Evolutionary conservation across 192 early-diverging fungal genomes (phyloP).

Genomic region (Chytriomyces confervae): DNA sequence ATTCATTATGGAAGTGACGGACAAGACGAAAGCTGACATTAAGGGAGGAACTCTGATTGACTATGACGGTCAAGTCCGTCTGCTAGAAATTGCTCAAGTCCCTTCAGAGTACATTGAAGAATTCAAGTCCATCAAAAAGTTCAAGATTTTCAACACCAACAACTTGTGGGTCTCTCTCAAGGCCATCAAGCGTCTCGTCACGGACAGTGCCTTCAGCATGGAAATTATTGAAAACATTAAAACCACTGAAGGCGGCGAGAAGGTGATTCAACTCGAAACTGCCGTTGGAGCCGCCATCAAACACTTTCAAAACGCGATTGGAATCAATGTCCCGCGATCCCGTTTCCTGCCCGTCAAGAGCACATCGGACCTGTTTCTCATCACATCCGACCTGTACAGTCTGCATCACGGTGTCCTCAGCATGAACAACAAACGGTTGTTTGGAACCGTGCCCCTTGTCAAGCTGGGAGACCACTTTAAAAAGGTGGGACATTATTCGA

Average conservation of each 20-base stretch:
- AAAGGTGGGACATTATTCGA: constrained; percentile 88
- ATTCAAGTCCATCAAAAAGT: constrained; percentile 99
- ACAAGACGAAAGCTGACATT: constrained; percentile 99
- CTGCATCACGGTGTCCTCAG: constrained; percentile 90
- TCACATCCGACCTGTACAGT: constrained; percentile 93
- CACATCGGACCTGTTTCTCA: constrained; percentile 95
- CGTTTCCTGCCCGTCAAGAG: constrained; percentile 99
- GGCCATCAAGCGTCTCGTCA: constrained; percentile 75
- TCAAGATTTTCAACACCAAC: constrained; percentile 99
- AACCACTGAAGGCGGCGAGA: constrained; percentile 90
- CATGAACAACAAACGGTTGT: constrained; percentile 92
- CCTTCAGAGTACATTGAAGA: constrained; percentile 93
- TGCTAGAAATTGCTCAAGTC: constrained; percentile 99
- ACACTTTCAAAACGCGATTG: constrained; percentile 92
- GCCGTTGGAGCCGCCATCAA: constrained; percentile 99
- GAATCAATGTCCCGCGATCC: constrained; percentile 96
- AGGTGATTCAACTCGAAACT: constrained; percentile 98
- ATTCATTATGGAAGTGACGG: constrained; percentile 99
- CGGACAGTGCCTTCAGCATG: constrained; percentile 76
- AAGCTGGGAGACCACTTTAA: constrained; percentile 99
- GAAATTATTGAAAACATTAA: constrained; percentile 99
- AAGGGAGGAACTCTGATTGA: constrained; percentile 99
- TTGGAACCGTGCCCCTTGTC: constrained; percentile 90
- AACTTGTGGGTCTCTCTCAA: constrained; percentile 60
- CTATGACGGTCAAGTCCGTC: constrained; percentile 90